Conservation (phyloP, 192 early-diverging fungal species). For the Linderina pennispora region DNA sequence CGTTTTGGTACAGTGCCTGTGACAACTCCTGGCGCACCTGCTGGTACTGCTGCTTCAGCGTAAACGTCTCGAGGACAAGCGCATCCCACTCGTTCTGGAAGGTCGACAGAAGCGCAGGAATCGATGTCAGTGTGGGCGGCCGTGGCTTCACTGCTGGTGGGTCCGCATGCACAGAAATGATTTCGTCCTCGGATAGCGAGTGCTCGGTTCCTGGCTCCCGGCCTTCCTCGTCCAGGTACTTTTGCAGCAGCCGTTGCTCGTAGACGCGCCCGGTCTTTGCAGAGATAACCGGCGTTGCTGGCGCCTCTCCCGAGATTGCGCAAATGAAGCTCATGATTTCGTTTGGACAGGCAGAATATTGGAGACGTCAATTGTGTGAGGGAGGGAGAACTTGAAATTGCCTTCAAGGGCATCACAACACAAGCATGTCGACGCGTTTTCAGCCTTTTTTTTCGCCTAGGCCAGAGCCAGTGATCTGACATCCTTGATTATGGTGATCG, state of each 20-base stretch:
- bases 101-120: slow-evolving; percentile 79
- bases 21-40: slow-evolving; percentile 87
- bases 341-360: too few species aligned
- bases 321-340: too few species aligned
- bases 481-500: too few species aligned
- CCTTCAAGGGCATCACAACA: too few species aligned
- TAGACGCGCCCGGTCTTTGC: slow-evolving; percentile 78
- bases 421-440: too few species aligned
- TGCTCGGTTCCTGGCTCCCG: slow-evolving; percentile 78
- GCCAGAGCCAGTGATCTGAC: too few species aligned
- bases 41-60: slow-evolving; percentile 87
- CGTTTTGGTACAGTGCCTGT: slow-evolving; percentile 92
- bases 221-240: slow-evolving; percentile 78
- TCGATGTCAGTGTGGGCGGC: slow-evolving; percentile 83
- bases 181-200: slow-evolving; percentile 44
- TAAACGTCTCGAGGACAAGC: slow-evolving; percentile 91
- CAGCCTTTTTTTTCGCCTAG: too few species aligned
- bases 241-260: slow-evolving; percentile 81
- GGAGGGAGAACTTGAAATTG: too few species aligned
- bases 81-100: slow-evolving; percentile 98
- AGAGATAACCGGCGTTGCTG: slow-evolving; percentile 84
- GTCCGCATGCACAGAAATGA: slow-evolving; percentile 13
- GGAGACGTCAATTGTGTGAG: too few species aligned
- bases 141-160: slow-evolving; percentile 67
- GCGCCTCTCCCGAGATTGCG: slow-evolving; percentile 93